Percentiles rank a stretch among this genome's conserved stretches.
phyloP scores from a whole-genome alignment of 2,329 filamentous ascomycete species.

The Akanthomyces dipterigenus region DNA sequence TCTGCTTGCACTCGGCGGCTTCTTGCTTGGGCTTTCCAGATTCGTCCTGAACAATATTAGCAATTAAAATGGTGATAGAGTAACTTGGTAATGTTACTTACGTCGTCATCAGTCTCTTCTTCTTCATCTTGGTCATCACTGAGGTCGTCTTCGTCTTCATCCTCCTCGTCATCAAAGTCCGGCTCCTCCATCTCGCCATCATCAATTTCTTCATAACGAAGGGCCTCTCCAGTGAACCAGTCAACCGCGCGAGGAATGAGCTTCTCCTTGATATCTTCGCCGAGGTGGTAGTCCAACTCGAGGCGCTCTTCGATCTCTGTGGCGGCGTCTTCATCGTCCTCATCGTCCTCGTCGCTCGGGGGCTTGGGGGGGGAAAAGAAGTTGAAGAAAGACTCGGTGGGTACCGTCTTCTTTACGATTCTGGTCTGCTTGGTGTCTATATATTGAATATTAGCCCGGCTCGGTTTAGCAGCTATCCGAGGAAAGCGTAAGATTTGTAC shows the following conservation, averaged over 20 bases:
- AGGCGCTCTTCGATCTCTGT: conserved; percentile 95
- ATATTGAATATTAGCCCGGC: conserved; percentile 1
- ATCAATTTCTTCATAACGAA: conserved; percentile 90
- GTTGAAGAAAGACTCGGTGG: conserved; percentile 98
- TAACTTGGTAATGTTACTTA: conserved; percentile 31
- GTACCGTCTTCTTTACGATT: conserved; percentile 97
- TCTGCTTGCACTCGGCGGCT: conserved; percentile 93
- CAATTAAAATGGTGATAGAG: background rate
- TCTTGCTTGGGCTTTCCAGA: conserved; percentile 88
- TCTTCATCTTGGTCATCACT: conserved; percentile 81
- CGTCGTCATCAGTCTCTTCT: conserved; percentile 72
- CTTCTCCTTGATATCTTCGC: conserved; percentile 99
- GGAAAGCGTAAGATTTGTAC: too few species aligned
- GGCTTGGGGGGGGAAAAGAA: conserved; percentile 96
- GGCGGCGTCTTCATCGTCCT: conserved; percentile 65
- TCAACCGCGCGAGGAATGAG: conserved; percentile 96
- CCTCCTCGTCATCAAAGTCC: conserved; percentile 83
- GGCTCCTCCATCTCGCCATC: conserved; percentile 75
- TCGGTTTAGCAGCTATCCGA: background rate
- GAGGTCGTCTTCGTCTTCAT: conserved; percentile 83
- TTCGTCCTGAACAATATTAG: conserved; percentile 56
- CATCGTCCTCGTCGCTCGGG: conserved; percentile 61
- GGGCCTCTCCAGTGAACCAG: conserved; percentile 98
- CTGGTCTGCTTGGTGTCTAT: conserved; percentile 97
- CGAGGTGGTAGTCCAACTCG: conserved; percentile 96